Percentiles rank a stretch among this genome's conserved stretches.
Conservation (phyloP, 2,329 filamentous ascomycete genomes). For the Colletotrichum sp. region DNA sequence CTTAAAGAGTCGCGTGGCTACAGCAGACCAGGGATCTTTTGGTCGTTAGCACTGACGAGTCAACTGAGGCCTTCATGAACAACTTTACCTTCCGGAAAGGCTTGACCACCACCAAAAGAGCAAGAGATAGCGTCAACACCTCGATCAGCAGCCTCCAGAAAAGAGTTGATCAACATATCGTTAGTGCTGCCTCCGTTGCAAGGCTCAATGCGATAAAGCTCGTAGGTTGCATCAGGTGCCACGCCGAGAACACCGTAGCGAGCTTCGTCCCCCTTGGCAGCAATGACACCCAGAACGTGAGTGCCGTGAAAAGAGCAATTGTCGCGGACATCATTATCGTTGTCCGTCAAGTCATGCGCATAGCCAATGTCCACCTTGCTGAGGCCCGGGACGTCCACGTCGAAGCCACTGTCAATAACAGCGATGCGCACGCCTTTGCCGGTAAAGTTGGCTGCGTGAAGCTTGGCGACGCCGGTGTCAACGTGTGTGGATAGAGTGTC, state of each 20-base stretch:
- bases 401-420: constrained; percentile 3
- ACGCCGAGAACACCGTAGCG: constrained; percentile 27
- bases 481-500: constrained; percentile 26
- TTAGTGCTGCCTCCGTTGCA: constrained; percentile 17
- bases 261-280: background rate
- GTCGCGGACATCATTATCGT: constrained; percentile 1
- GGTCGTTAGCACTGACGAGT: background rate
- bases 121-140: background rate
- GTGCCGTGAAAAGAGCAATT: background rate
- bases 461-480: constrained; percentile 22
- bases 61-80: background rate
- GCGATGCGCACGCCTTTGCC: background rate
- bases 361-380: background rate
- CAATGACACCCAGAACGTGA: background rate
- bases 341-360: background rate
- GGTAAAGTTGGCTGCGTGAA: background rate
- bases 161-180: background rate
- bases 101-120: background rate
- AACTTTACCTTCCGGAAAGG: background rate
- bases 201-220: constrained; percentile 25
- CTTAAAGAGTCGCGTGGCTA: background rate
- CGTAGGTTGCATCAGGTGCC: constrained; percentile 26
- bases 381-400: background rate
- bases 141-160: background rate
- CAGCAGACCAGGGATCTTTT: background rate